phyloP scores from a whole-genome alignment of 768 basidiomycete genomes.

The Suillus weaverae region DNA sequence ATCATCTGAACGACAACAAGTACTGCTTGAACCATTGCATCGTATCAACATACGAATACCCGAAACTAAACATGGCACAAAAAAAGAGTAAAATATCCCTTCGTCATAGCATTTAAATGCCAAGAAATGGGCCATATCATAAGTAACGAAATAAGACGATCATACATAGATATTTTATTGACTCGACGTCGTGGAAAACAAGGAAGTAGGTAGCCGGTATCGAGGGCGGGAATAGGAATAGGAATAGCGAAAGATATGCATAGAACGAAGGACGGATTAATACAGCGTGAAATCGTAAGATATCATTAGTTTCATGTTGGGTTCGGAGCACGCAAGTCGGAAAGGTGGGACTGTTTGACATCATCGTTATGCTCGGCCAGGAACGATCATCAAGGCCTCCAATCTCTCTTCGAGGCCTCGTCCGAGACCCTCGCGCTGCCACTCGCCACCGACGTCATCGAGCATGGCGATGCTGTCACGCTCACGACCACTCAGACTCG shows the following conservation, averaged over 20 bases:
- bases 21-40: neutral
- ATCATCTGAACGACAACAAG: neutral
- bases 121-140: slow-evolving; percentile 4
- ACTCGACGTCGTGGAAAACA: neutral
- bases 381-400: slow-evolving; percentile 51
- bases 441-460: slow-evolving; percentile 79
- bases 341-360: neutral
- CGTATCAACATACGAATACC: neutral
- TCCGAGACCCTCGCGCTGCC: slow-evolving; percentile 84
- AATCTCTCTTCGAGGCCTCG: slow-evolving; percentile 81
- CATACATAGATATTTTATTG: slow-evolving; percentile 7
- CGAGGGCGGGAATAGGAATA: slow-evolving; percentile 2
- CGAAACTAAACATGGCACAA: neutral
- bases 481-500: slow-evolving; percentile 28
- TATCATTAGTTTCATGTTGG: slow-evolving; percentile 1
- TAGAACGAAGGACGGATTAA: slow-evolving; percentile 6
- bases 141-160: slow-evolving; percentile 9
- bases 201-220: slow-evolving; percentile 2
- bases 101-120: neutral
- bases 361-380: slow-evolving; percentile 23
- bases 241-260: slow-evolving; percentile 7
- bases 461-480: slow-evolving; percentile 47
- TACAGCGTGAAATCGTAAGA: slow-evolving; percentile 2
- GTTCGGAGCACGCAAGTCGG: too few species aligned
- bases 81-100: neutral